Evolutionary conservation across 108 stramenopile species (phyloP).

Genomic region (Pelagomonas calceolata): DNA sequence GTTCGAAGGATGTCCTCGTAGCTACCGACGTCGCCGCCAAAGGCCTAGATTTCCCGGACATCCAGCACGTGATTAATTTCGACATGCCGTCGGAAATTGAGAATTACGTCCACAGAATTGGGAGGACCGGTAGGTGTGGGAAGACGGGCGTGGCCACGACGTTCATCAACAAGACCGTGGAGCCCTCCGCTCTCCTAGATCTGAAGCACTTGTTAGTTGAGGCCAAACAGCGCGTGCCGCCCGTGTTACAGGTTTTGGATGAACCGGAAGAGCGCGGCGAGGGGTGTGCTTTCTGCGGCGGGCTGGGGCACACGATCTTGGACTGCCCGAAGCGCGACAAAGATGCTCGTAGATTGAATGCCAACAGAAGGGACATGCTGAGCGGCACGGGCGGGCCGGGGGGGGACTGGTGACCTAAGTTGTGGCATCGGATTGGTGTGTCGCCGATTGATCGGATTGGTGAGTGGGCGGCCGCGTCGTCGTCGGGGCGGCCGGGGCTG

Average conservation of each 20-base stretch:
- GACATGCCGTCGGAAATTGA: conserved; percentile 99
- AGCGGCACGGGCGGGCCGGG: conserved; percentile 74
- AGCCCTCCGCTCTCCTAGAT: conserved; percentile 83
- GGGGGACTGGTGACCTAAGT: too few species aligned
- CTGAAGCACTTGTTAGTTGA: conserved; percentile 92
- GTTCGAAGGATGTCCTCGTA: conserved; percentile 85
- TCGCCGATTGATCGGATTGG: too few species aligned
- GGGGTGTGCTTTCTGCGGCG: conserved; percentile 97
- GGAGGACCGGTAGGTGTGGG: conserved; percentile 97
- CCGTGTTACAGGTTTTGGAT: conserved; percentile 89
- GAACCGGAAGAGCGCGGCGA: conserved; percentile 75
- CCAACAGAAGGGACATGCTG: conserved; percentile 69
- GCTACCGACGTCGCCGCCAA: conserved; percentile 99
- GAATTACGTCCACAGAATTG: conserved; percentile 83
- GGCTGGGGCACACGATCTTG: conserved; percentile 93
- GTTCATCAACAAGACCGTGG: conserved; percentile 91
- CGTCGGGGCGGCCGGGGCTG: too few species aligned
- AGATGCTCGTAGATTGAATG: conserved; percentile 77
- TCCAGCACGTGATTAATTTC: conserved; percentile 98
- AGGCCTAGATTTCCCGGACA: conserved; percentile 94
- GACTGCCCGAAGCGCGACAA: conserved; percentile 98
- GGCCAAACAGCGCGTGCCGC: conserved; percentile 95
- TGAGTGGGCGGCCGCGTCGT: too few species aligned
- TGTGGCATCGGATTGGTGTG: too few species aligned
- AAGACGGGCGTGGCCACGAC: conserved; percentile 99